A percentile compares a stretch with the other conserved stretches of the same genome.
These are phyloP conservation scores for Ophiostoma ulmi DNA, from an alignment of 2,329 filamentous ascomycete species.

Conservation along the genomic window DNA sequence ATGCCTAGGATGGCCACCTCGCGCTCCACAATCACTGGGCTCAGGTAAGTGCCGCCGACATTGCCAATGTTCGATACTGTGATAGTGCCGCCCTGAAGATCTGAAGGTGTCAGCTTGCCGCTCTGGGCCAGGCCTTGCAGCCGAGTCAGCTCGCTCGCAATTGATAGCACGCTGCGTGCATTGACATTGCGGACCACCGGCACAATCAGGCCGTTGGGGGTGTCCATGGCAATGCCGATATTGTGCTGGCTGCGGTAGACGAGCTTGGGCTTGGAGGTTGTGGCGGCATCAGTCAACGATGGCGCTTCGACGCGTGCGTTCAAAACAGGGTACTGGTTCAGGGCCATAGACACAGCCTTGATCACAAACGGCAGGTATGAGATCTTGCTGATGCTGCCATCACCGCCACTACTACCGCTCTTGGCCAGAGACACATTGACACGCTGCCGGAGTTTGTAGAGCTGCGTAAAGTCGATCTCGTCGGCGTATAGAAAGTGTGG, in stretches of 20 bases:
- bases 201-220: conserved; percentile 78
- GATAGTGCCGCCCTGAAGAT: conserved; percentile 83
- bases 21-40: conserved; percentile 82
- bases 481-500: conserved; percentile 96
- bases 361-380: conserved; percentile 93
- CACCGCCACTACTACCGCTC: conserved; percentile 22
- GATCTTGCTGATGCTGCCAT: conserved; percentile 52
- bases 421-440: conserved; percentile 61
- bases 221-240: conserved; percentile 94
- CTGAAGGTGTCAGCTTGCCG: conserved; percentile 68
- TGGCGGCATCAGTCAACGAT: conserved; percentile 25
- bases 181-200: conserved; percentile 86
- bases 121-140: conserved; percentile 66
- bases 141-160: conserved; percentile 69
- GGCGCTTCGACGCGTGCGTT: conserved; percentile 73
- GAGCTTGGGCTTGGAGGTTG: conserved; percentile 61
- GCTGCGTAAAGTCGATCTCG: conserved; percentile 73
- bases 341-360: conserved; percentile 84
- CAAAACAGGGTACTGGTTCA: conserved; percentile 76
- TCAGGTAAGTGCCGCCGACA: conserved; percentile 87
- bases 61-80: conserved; percentile 96
- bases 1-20: conserved; percentile 91
- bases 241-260: conserved; percentile 82
- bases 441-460: conserved; percentile 66
- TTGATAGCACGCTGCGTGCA: conserved; percentile 66